phyloP scores from a whole-genome alignment of 192 early-diverging fungal species.

The Bifiguratus adelaidae region DNA sequence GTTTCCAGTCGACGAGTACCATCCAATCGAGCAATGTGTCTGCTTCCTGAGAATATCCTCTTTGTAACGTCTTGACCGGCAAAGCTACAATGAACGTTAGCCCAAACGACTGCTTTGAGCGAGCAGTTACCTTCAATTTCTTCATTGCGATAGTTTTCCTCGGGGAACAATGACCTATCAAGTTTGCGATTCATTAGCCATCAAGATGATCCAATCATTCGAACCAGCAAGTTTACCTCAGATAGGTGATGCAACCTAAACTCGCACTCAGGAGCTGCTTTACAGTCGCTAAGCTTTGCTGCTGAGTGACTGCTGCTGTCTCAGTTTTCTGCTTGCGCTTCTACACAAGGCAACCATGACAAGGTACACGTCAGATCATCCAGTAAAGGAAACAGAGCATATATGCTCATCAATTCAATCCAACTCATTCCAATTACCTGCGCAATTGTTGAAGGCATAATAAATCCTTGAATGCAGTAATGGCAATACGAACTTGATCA shows the following conservation, averaged over 20 bases:
- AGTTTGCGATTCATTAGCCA: neutral
- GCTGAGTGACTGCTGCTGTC: neutral
- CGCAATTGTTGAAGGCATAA: too few species aligned
- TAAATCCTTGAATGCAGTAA: too few species aligned
- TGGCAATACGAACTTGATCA: too few species aligned
- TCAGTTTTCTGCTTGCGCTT: neutral
- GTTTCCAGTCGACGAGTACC: neutral
- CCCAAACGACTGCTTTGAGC: neutral
- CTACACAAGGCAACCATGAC: too few species aligned
- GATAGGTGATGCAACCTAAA: slow-evolving; percentile 29
- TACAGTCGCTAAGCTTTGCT: slow-evolving; percentile 9
- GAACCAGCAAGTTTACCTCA: slow-evolving; percentile 2
- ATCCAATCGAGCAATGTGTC: slow-evolving; percentile 20
- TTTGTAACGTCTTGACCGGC: slow-evolving; percentile 12
- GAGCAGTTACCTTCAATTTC: neutral
- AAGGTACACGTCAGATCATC: too few species aligned
- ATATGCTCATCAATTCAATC: too few species aligned
- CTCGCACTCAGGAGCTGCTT: slow-evolving; percentile 25
- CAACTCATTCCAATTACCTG: too few species aligned
- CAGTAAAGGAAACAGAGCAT: too few species aligned
- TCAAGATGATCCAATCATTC: neutral
- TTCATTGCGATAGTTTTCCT: slow-evolving; percentile 30
- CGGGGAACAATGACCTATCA: slow-evolving; percentile 19
- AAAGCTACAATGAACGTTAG: slow-evolving; percentile 7
- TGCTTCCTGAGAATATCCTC: slow-evolving; percentile 21